Conservation (phyloP, 768 basidiomycete genomes). For the Amyloporia xantha region DNA sequence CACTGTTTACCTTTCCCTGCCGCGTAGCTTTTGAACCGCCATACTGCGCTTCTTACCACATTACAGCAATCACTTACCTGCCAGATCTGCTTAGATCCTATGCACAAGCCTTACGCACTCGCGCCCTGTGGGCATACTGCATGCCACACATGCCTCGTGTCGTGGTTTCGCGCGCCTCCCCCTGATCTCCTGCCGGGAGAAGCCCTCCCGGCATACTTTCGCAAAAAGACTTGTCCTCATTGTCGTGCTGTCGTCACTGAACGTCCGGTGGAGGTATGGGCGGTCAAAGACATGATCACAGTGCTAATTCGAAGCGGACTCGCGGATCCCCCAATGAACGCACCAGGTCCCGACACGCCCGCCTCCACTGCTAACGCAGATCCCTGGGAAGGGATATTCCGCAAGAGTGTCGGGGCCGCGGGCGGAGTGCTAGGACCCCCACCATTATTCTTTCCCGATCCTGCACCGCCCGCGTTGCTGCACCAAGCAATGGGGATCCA, state of each 20-base stretch:
- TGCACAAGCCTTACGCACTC: slow-evolving; percentile 68
- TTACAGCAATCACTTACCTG: slow-evolving; percentile 64
- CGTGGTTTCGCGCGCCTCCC: slow-evolving; percentile 58
- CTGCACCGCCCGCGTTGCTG: slow-evolving; percentile 19
- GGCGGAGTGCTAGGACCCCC: no score
- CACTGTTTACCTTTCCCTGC: no score
- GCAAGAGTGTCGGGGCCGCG: not conserved
- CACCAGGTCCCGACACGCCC: slow-evolving; percentile 12
- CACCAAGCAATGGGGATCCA: slow-evolving; percentile 52
- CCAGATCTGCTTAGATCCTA: slow-evolving; percentile 71
- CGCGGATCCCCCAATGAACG: slow-evolving; percentile 18
- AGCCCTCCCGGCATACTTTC: slow-evolving; percentile 23
- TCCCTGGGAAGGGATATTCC: slow-evolving; percentile 66
- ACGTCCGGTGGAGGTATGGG: slow-evolving; percentile 42
- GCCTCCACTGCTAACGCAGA: slow-evolving; percentile 32
- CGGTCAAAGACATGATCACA: slow-evolving; percentile 40
- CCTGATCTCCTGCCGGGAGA: slow-evolving; percentile 11
- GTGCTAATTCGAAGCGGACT: slow-evolving; percentile 49
- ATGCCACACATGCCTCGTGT: slow-evolving; percentile 65
- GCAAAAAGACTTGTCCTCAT: slow-evolving; percentile 38
- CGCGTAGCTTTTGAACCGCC: slow-evolving; percentile 36
- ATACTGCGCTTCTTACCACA: slow-evolving; percentile 46
- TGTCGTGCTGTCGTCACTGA: slow-evolving; percentile 38
- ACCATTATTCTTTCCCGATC: slow-evolving; percentile 12
- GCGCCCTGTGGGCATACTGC: slow-evolving; percentile 72